Base-by-base conservation (phyloP, 345 rosid species). In the Bruguiera gymnorhiza region DNA sequence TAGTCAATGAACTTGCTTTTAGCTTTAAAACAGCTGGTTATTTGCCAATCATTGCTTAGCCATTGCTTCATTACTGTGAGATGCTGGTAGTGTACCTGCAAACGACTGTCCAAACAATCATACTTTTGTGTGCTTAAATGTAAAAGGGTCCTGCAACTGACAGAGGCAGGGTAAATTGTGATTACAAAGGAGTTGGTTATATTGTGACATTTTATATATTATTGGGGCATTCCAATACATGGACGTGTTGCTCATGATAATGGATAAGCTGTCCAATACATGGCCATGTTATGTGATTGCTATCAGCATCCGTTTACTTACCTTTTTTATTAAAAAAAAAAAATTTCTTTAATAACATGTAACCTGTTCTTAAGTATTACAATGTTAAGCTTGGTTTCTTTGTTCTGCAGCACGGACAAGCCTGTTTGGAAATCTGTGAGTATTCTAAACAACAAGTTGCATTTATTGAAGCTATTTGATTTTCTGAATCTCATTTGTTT, bases 381-480 rank as follows among this genome's bases (percentile, higher is more conserved):
- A 67, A n/a, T 21, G 52, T 46, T 67, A 31, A 58, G 24, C 63
- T 27, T 67, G 67, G 53, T 72, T 39, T 54, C 26, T 51, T 81
- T 79, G 68, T 65, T 66, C 36, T 86, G 73, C 91, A 94, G 98
- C 54, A 91, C 96, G 21, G 90, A 91, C 53, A 88, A 80, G 57
- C 98, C 98, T 11, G 67, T 71, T 34, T 94, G 98, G 98, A 91
- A 89, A 66, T 85, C 93, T 31, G 98, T 91, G 81, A 87, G 89
- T 83, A 52, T 74, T 56, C 68, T 29, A 3, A 57, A 51, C 56
- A 27, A 34, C 37, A 24, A 46, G 60, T 29, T 26, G 48, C 50
- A 13, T 43, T 54, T 60, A 29, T 43, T 29, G 20, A 61, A 61
- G 68, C 19, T 46, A 16, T 39, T 13, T 11, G 3, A 9, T 58